Conservation (phyloP, 163 green algal genomes). For the Picocystis sp. region DNA sequence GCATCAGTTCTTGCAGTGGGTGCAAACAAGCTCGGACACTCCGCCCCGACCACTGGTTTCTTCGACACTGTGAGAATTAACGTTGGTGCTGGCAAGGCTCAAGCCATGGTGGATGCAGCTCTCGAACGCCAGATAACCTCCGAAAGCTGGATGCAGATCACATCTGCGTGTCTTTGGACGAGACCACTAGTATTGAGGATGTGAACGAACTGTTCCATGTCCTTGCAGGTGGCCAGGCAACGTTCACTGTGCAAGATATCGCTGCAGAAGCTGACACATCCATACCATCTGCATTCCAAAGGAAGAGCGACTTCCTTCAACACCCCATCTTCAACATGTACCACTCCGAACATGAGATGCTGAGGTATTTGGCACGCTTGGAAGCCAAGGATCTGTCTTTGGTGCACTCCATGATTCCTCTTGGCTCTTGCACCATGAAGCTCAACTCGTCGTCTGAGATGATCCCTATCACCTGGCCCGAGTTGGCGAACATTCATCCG, state of each 20-base stretch:
- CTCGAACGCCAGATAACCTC: conserved; percentile 52
- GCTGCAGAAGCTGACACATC: conserved; percentile 29
- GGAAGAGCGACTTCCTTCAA: conserved; percentile 58
- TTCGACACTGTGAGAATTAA: conserved; percentile 89
- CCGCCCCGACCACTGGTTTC: conserved; percentile 41
- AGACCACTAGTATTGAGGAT: conserved; percentile 76
- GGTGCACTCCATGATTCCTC: conserved; percentile 91
- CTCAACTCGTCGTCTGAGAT: conserved; percentile 96
- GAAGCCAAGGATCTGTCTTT: conserved; percentile 92
- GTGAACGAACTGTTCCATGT: conserved; percentile 67
- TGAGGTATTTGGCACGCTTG: conserved; percentile 91
- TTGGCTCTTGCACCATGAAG: conserved; percentile 99
- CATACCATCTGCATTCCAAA: conserved; percentile 32
- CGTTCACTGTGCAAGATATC: conserved; percentile 56
- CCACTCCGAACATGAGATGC: conserved; percentile 95
- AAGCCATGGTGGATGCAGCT: conserved; percentile 22
- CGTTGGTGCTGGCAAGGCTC: conserved; percentile 21
- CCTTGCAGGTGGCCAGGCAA: conserved; percentile 39
- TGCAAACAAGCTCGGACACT: conserved; percentile 52
- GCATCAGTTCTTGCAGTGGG: conserved; percentile 58
- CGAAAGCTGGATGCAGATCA: conserved; percentile 45
- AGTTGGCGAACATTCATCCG: conserved; percentile 91
- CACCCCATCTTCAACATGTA: conserved; percentile 67
- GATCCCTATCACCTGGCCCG: conserved; percentile 94
- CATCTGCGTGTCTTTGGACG: conserved; percentile 71